A percentile compares a stretch with the other conserved stretches of the same genome.
Evolutionary conservation across 306 rosid species (phyloP).

Genomic region (Cucurbita argyrosperma): DNA sequence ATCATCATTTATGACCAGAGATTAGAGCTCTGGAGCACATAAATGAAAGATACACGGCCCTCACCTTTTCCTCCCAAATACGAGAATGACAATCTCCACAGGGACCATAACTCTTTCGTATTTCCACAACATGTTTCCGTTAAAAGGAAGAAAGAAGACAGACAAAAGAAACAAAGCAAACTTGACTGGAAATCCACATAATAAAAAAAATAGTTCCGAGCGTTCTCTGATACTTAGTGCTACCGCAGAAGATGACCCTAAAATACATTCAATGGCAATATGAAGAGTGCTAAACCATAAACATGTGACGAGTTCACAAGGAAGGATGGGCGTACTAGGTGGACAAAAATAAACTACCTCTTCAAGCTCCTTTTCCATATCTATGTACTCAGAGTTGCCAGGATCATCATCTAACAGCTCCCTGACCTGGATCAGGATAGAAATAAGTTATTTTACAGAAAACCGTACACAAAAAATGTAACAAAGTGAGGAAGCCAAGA

Average conservation of each 20-base stretch:
- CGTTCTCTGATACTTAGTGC: neutral
- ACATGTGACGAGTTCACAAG: neutral
- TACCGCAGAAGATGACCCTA: neutral
- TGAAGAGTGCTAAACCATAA: neutral
- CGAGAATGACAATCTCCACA: slow-evolving; percentile 21
- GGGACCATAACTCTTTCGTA: slow-evolving; percentile 28
- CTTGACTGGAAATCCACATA: slow-evolving; percentile 21
- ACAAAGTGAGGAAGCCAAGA: neutral
- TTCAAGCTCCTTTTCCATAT: slow-evolving; percentile 81
- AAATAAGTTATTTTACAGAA: neutral
- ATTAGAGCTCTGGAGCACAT: slow-evolving; percentile 20
- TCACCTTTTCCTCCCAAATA: slow-evolving; percentile 41
- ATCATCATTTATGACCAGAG: slow-evolving; percentile 19
- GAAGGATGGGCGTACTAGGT: neutral
- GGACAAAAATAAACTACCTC: slow-evolving; percentile 36
- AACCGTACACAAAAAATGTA: neutral
- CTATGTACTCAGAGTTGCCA: slow-evolving; percentile 62
- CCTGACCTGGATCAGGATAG: slow-evolving; percentile 42
- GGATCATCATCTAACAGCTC: slow-evolving; percentile 60
- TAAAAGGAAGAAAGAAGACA: slow-evolving; percentile 35
- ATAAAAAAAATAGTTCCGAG: slow-evolving; percentile 7
- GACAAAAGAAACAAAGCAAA: slow-evolving; percentile 21
- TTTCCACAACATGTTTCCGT: slow-evolving; percentile 32
- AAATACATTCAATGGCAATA: neutral
- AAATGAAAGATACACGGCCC: slow-evolving; percentile 23